Conservation (phyloP, 1,284 basidiomycete species). For the Sanghuangporus sanghuang region DNA sequence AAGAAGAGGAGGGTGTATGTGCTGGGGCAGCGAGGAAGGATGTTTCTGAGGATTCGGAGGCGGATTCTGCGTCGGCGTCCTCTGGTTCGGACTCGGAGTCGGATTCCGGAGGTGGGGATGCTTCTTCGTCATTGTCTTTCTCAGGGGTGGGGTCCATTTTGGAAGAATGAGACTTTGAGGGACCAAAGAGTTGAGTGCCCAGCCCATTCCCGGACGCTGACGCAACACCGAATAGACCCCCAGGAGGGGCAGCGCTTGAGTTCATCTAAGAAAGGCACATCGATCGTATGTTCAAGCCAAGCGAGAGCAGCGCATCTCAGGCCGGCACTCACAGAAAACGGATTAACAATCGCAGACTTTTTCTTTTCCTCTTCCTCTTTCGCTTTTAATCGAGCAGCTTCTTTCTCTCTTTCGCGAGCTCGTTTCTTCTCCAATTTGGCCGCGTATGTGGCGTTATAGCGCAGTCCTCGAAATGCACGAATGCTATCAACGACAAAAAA, state of each 20-base stretch:
- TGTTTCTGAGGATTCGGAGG: constrained; percentile 3
- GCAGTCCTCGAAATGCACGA: constrained; percentile 71
- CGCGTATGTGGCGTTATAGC: constrained; percentile 68
- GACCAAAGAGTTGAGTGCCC: constrained; percentile 16
- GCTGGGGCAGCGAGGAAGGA: constrained; percentile 55
- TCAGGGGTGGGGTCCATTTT: neutral
- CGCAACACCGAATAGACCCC: constrained; percentile 8
- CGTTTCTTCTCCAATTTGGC: constrained; percentile 52
- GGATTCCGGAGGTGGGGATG: constrained; percentile 12
- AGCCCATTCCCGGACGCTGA: constrained; percentile 4
- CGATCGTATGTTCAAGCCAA: neutral
- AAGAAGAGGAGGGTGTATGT: constrained; percentile 48
- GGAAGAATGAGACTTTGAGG: constrained; percentile 11
- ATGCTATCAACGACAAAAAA: constrained; percentile 38
- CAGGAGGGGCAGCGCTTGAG: neutral
- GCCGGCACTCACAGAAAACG: constrained; percentile 55
- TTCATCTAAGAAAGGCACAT: constrained; percentile 11
- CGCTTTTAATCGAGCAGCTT: constrained; percentile 31
- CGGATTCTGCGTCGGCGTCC: constrained; percentile 8
- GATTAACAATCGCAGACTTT: constrained; percentile 45
- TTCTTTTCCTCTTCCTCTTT: constrained; percentile 28
- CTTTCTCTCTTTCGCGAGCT: constrained; percentile 31
- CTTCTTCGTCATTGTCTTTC: neutral
- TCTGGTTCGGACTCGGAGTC: constrained; percentile 14
- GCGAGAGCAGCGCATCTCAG: neutral